Evolutionary conservation across 75 land plant genomes (phyloP).

Genomic region (Sequoiadendron giganteum): DNA sequence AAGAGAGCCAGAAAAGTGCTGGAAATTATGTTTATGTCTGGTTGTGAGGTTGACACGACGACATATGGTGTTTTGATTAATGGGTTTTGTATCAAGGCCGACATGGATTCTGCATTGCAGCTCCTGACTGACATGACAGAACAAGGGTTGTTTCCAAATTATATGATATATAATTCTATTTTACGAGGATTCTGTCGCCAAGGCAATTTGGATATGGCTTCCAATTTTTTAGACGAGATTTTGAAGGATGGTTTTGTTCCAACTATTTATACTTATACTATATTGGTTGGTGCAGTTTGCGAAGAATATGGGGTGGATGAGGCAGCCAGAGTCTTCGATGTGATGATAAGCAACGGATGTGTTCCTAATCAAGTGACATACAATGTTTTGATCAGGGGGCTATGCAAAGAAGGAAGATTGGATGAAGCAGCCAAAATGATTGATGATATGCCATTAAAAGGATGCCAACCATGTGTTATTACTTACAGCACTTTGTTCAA

Average conservation of each 20-base stretch:
- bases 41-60: conserved; percentile 45
- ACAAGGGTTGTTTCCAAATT: conserved; percentile 22
- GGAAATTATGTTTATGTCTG: conserved; percentile 35
- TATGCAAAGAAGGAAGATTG: conserved; percentile 56
- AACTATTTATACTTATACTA: conserved; percentile 53
- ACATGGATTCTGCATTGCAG: conserved; percentile 27
- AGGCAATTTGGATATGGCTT: conserved; percentile 37
- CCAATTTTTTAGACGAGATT: conserved; percentile 25
- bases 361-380: conserved; percentile 60
- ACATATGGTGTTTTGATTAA: conserved; percentile 46
- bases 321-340: conserved; percentile 56
- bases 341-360: conserved; percentile 55
- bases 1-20: conserved; percentile 30
- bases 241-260: conserved; percentile 40
- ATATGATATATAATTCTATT: conserved; percentile 43
- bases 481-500: conserved; percentile 51
- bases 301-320: conserved; percentile 44
- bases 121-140: conserved; percentile 39
- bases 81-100: conserved; percentile 43
- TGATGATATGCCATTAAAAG: conserved; percentile 31
- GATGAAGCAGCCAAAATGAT: conserved; percentile 49
- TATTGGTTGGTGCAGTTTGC: conserved; percentile 50
- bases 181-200: conserved; percentile 36
- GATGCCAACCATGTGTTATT: conserved; percentile 58
- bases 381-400: conserved; percentile 54